Base-by-base conservation (phyloP, 2,329 filamentous ascomycete genomes). In the Magnaporthiopsis incrustans region DNA sequence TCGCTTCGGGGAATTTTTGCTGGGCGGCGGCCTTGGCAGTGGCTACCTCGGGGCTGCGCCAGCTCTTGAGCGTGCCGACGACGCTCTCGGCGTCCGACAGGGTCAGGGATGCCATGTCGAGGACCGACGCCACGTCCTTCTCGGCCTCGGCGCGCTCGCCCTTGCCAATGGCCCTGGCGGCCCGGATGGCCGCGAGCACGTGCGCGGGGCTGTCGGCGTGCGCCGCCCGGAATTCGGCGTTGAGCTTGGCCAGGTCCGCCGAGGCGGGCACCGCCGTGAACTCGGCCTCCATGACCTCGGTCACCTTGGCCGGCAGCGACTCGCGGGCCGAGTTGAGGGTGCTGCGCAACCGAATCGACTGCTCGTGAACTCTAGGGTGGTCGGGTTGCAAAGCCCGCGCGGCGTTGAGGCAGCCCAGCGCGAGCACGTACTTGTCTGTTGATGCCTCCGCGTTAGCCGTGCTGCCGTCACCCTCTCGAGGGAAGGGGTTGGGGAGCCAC, bases 341-440 rank as follows among this genome's bases (percentile, higher is more conserved):
- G 69, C 87, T 81, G 67, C 85, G 86, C 78, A 97, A 89, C 65
- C 85, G 84, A 58, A 89, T 79, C 35, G 84, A 81, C 73, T 95
- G 91, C 71, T 92, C 86, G 72, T 93, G 88, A n/a, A 94, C 83
- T 67, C 83, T 86, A 14, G 90, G 84, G 71, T 92, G 82, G 59
- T 86, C 80, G 3, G 87, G 75, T 67, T 95, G 88, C 44, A 97
- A 80, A 3, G 82, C 80, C 64, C 86, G 78, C 33, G 91, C 88
- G 25, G 90, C 88, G 61, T 90, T 85, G 63, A 99, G 83, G 75
- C 91, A 97, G 71, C 91, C 90, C 65, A 97, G 82, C 0, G 95
- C 94, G 66, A 96, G 88, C 58, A 96, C 78, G 71, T 90, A 92
- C 79, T 97, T 97, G 73, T 87, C 93, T 94, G 71, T 58, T 65